phyloP scores from a whole-genome alignment of 768 basidiomycete species.

The Lactifluus hygrophoroides region DNA sequence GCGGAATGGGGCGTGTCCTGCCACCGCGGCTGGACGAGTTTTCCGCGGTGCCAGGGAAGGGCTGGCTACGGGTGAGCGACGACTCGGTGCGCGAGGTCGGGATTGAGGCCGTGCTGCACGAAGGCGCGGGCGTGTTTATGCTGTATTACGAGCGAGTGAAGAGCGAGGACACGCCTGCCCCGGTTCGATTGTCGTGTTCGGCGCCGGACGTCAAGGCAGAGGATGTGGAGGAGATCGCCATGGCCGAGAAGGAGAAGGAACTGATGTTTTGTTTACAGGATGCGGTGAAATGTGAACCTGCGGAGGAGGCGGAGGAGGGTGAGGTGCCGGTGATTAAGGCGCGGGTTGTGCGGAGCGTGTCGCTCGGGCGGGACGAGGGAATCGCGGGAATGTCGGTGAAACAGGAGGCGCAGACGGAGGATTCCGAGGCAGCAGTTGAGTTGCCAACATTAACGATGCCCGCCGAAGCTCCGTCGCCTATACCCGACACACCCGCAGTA shows the following conservation, averaged over 20 bases:
- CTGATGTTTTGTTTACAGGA: not conserved
- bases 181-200: not conserved
- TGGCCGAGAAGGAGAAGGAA: conserved; percentile 35
- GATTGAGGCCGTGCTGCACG: conserved; percentile 62
- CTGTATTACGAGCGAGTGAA: conserved; percentile 80
- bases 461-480: conserved; percentile 2
- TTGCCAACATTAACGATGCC: not conserved
- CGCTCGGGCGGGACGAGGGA: conserved; percentile 13
- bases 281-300: not conserved
- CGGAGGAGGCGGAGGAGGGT: not conserved
- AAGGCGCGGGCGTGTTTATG: conserved; percentile 82
- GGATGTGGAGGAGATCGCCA: conserved; percentile 38
- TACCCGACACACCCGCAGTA: conserved; percentile 4
- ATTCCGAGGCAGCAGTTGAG: not conserved
- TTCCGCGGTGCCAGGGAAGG: conserved; percentile 39
- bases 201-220: conserved; percentile 47
- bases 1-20: conserved; percentile 34
- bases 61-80: conserved; percentile 90
- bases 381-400: not conserved
- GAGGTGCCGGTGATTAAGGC: not conserved
- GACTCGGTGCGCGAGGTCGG: conserved; percentile 70
- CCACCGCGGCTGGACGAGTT: conserved; percentile 35
- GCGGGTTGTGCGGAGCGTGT: conserved; percentile 22
- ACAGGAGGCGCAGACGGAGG: not conserved
- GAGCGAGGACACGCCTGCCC: not conserved